A percentile compares a stretch with the other conserved stretches of the same genome.
Evolutionary conservation across 2,329 filamentous ascomycete species (phyloP).

Genomic region (Simplicillium aogashimaense): DNA sequence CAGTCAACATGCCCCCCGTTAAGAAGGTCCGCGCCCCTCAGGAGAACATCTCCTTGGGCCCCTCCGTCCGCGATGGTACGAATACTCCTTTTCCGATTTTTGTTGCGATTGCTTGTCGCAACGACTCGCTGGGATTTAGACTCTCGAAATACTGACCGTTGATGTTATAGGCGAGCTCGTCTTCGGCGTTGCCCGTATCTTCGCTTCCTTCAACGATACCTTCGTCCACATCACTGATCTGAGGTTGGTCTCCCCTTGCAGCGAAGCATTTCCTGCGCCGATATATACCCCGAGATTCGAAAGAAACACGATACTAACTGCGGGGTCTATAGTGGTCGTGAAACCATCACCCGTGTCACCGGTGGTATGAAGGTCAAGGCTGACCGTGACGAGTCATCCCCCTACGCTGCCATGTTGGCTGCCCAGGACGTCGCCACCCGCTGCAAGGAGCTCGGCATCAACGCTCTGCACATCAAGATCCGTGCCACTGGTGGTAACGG

Average conservation of each 20-base stretch:
- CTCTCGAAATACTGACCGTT: conserved; percentile 6
- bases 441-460: conserved; percentile 64
- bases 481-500: conserved; percentile 98
- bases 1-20: conserved; percentile 82
- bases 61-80: conserved; percentile 90
- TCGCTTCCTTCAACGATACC: conserved; percentile 89
- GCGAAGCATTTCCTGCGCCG: not conserved
- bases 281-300: not conserved
- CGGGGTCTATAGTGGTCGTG: conserved; percentile 70
- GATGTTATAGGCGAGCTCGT: conserved; percentile 70
- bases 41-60: conserved; percentile 98
- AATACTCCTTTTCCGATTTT: conserved; percentile 10
- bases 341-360: conserved; percentile 99
- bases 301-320: conserved; percentile 27
- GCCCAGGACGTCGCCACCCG: conserved; percentile 94
- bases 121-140: not conserved
- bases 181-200: conserved; percentile 94
- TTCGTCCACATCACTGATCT: conserved; percentile 99
- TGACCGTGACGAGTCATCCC: conserved; percentile 98
- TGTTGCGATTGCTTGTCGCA: too few relatives aligned
- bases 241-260: conserved; percentile 46
- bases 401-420: conserved; percentile 99
- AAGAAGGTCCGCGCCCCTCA: conserved; percentile 73
- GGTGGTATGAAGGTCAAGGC: conserved; percentile 99
- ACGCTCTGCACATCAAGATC: conserved; percentile 99